Base-by-base conservation (phyloP, 2,329 filamentous ascomycete species). In the Penicillium sclerotigenum region DNA sequence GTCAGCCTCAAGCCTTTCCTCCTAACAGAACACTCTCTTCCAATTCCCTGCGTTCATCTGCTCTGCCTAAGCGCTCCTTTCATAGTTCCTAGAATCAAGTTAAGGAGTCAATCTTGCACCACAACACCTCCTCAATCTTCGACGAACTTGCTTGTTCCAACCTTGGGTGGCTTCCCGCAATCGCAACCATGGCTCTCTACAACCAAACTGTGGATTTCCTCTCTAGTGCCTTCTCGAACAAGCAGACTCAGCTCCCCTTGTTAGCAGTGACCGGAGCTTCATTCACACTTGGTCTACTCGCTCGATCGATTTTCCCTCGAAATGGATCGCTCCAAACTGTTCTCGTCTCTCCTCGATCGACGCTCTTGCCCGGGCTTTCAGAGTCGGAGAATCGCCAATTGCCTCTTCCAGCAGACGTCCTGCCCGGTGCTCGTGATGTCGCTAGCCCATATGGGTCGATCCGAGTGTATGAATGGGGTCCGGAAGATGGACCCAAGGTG, bases 401-500 rank as follows among this genome's bases (percentile, higher is more conserved):
- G 7, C 81, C 85, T 2, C 91, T 94, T 70, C 88, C 88, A 1
- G 84, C 84, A 3, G 81, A 90, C 71, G 81, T 82, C 16, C 80
- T 92, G 6, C 73, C 73, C 5, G 73, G 89, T 7, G 83, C 77
- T 0, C 81, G 89, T 56, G 84, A 91, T 68, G 84, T 94, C 16
- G 60, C 66, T 4, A 73, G 68, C 8, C 75, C 76, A 2, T 91
- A 90, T 68, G 90, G 90, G 16, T 83, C 77, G 5, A 83, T 90
- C 59, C 79, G 87, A 43, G 86, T 90, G 3, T 93, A 91, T 69
- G 91, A 95, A 77, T 94, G 87, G 82, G 91, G 91, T 0, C 88
- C 89, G 0, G 80, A 84, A 56, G 75, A 81, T 34, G 90, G 89
- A 1, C 81, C 84, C 28, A 91, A 87, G 66, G 85, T 93, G 1